Evolutionary conservation across 2,329 filamentous ascomycete genomes (phyloP).

Genomic region (Sporothrix curviconia): DNA sequence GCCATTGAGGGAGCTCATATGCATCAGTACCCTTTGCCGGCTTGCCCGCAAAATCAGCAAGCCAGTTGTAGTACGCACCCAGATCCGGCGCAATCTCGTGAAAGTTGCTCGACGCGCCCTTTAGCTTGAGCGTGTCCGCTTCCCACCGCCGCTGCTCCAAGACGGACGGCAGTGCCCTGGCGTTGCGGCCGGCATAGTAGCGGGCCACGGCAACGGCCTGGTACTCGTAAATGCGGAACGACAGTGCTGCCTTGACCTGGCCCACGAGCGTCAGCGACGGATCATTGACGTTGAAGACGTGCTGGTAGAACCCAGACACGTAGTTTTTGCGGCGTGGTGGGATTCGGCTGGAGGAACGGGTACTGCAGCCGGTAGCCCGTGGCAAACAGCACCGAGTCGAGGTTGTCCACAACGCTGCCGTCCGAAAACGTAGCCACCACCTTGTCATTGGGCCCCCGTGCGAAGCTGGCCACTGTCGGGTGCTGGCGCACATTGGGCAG

Average conservation of each 20-base stretch:
- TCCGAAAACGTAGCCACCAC: constrained; percentile 41
- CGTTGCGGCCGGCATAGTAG: constrained; percentile 43
- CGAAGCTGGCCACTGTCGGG: too few species aligned
- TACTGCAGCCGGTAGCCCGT: constrained; percentile 51
- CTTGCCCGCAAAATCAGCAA: neutral
- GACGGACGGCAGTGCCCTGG: constrained; percentile 39
- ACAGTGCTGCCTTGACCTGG: constrained; percentile 56
- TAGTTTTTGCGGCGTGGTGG: constrained; percentile 16
- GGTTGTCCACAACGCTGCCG: constrained; percentile 38
- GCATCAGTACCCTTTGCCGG: neutral
- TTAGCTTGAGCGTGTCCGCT: neutral
- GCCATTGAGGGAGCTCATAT: constrained; percentile 4
- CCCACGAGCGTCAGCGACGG: constrained; percentile 59
- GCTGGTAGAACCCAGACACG: constrained; percentile 33
- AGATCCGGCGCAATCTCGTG: neutral
- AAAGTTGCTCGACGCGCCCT: neutral
- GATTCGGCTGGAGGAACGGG: too few species aligned
- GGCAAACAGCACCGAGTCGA: constrained; percentile 53
- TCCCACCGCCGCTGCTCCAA: neutral
- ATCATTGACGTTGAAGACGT: constrained; percentile 62
- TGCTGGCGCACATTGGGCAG: too few species aligned
- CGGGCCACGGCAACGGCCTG: constrained; percentile 57
- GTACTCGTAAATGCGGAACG: constrained; percentile 64
- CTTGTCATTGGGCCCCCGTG: neutral
- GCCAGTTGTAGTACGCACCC: constrained; percentile 3